Base-by-base conservation (phyloP, 768 basidiomycete genomes). In the Albatrellus ellisii region DNA sequence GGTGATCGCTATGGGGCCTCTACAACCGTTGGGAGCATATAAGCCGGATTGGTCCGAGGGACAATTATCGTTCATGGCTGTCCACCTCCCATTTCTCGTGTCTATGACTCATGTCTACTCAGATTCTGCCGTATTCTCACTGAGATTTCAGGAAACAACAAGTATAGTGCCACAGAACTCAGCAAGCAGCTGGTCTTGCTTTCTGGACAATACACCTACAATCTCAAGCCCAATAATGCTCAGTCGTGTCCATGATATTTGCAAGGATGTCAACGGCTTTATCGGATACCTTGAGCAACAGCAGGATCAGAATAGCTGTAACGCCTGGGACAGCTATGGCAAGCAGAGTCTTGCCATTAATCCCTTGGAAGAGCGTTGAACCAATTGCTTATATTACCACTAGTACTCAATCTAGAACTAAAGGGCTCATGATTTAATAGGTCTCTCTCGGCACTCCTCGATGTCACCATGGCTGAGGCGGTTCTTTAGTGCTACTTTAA, bases 281-380 rank as follows among this genome's bases (percentile, higher is more conserved):
- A 50, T 53, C 29, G 18, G 12, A 14, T 26, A 34, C 11, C 48
- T 52, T 17, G 41, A 52, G 24, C 17, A 3, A 10, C 42, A 27
- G 4, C 2, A 7, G n/a, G n/a, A n/a, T n/a, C n/a, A n/a, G n/a
- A n/a, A n/a, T n/a, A n/a, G n/a, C n/a, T 25, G 11, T 0, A 41
- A 11, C 12, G 44, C 43, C 26, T 52, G 51, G 51, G 32, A 28
- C 9, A 52, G 39, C 46, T 52, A 40, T 25, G 39, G 43, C 14
- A 52, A 45, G 24, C 51, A 39, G 24, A 42, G 50, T 4, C 11
- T 8, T 11, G 51, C 51, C n/a, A 48, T 52, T 17, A 50, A 48
- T 11, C 51, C 51, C n/a, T 29, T 52, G 6, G 51, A 52, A 14
- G 35, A 48, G 25, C 24, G 45, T 35, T 0, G 0, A 21, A 18